Evolutionary conservation across 2,329 filamentous ascomycete genomes (phyloP), one percentile per base, ranked within the genome.

Genomic region (Epichloe sp.): DNA sequence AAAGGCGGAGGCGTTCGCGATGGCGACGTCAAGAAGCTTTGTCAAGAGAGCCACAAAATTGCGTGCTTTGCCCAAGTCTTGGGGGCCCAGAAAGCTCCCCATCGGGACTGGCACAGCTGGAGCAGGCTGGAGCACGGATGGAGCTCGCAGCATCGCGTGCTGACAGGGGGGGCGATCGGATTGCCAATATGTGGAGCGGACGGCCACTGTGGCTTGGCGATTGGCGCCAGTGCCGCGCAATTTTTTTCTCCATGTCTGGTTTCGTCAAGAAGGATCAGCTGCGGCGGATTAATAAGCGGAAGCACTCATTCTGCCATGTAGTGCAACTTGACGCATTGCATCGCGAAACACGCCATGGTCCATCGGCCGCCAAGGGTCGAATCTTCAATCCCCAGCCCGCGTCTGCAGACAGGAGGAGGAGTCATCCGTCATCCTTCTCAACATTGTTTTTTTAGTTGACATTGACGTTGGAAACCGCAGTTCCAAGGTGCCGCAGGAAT

Each of bases 41-140:
- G 57, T 57, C 56, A 52, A 59, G 55, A 56, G 54, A 57, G 56
- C 57, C 58, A 58, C 57, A 12, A 50, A 52, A 61, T 61, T 57
- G 58, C 59, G 59, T 61, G 59, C 59, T 61, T 49, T 72, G 73
- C 53, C 63, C 79, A 53, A 54, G 50, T 37, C 46, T 46, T 47
- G 44, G 40, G 44, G 38, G 15, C 10, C 38, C 44, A 23, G 38
- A 17, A 44, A 44, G 34, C 23, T 17, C 46, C 35, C 34, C n/a
- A 15, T 50, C 10, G 19, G 41, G 44, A 36, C 23, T 50, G 23
- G 34, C 34, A 17, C 19, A 5, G n/a, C n/a, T 48, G 46, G 19
- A 21, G 23, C 38, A 1, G n/a, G 46, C 12, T 19, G 37, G 37
- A 19, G 15, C 35, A 19, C 17, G 7, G 23, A 40, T 47, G 51